Conservation (phyloP, 2,329 filamentous ascomycete species). For the Dactylonectria macrodidyma region DNA sequence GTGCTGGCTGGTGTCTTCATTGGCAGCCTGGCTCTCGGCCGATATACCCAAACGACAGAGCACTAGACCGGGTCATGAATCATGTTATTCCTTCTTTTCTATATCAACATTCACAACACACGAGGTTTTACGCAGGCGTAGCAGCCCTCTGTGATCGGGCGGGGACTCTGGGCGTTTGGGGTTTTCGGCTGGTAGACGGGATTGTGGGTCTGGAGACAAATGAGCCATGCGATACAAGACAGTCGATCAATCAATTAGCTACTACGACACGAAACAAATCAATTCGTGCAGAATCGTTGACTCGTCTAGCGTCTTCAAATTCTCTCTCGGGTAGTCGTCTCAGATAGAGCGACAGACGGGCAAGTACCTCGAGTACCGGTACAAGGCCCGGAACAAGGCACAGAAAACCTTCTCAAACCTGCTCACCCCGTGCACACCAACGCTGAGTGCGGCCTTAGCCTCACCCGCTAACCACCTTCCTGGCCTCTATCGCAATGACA, state of each 20-base stretch:
- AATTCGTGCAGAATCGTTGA: neutral
- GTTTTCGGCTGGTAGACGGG: neutral
- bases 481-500: neutral
- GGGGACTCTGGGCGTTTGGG: neutral
- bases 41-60: constrained; percentile 70
- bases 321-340: neutral
- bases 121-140: constrained; percentile 11
- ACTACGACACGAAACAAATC: no score
- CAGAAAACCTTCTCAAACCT: constrained; percentile 67
- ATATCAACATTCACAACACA: neutral
- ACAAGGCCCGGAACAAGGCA: constrained; percentile 44
- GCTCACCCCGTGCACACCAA: constrained; percentile 53
- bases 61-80: constrained; percentile 53
- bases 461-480: neutral
- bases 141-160: neutral
- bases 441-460: constrained; percentile 22
- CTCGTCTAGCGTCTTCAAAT: neutral
- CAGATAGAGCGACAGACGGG: neutral
- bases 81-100: neutral
- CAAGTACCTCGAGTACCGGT: constrained; percentile 53
- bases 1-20: constrained; percentile 86
- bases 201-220: neutral
- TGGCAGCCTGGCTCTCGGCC: constrained; percentile 86
- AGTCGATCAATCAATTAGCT: constrained; percentile 6
- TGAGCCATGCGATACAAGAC: neutral